Base-by-base conservation (phyloP, 208 protist genomes). In the Paratrypanosoma confusum region DNA sequence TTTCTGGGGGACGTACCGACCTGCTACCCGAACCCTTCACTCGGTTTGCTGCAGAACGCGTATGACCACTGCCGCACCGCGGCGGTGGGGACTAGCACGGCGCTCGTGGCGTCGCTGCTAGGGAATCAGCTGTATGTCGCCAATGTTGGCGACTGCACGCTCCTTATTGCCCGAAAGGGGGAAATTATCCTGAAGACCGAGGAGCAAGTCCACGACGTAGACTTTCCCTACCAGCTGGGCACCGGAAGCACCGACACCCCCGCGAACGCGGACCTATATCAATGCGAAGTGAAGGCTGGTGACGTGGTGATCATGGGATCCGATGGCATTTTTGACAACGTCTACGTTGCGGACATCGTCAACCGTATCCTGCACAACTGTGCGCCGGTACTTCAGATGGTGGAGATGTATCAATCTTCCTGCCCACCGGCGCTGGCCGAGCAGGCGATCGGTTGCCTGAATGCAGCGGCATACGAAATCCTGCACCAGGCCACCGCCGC, bases 301-400 rank as follows among this genome's bases (percentile, higher is more conserved):
- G 77, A 86, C 32, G 8, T 86, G 0, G 39, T 86, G 3, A 53
- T 86, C 16, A 67, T 86, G 48, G 77, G 77, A 37, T 65, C 57
- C 22, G 77, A 86, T 47, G 77, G 77, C 21, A 10, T 86, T 10
- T 86, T 86, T 44, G 77, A 86, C 50, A 86, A 86, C 21, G 13
- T 86, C 7, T 86, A 80, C 36, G 47, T 61, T 6, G 22, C 55
- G 3, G 43, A 50, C 11, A 63, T 80, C 24, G 51, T 37, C 1
- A 53, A 62, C 14, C n/a, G 65, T 0, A 24, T 81, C n/a, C n/a
- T n/a, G n/a, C n/a, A n/a, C n/a, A n/a, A n/a, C 33, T 85, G 76
- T 71, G 36, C 51, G 3, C 46, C 42, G 13, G n/a, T 78, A 25
- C 25, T 50, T 6, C 3, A 28, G 7, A 61, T 74, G 10, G 65